Percentiles rank a stretch among this genome's conserved stretches.
Evolutionary conservation across 164 flowering plant genomes (phyloP).

Genomic region (grape (Vitis vinifera)): DNA sequence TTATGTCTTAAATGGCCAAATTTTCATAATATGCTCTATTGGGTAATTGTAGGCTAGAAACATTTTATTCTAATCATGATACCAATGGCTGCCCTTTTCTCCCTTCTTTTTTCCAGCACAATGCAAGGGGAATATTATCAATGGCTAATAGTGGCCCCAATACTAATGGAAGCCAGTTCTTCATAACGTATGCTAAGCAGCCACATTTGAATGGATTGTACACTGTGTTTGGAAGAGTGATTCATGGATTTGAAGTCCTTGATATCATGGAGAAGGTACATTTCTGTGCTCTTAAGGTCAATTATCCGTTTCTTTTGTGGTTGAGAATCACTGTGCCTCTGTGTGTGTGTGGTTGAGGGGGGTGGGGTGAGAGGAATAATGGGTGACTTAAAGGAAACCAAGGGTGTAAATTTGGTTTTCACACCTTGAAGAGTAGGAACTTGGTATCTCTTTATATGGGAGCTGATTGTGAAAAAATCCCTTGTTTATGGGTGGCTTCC

Average conservation of each 20-base stretch:
- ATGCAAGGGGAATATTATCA: constrained; percentile 85
- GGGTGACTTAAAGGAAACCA: background rate
- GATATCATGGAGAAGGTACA: constrained; percentile 94
- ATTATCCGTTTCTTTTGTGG: background rate
- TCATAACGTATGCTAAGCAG: constrained; percentile 80
- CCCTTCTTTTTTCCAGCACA: constrained; percentile 38
- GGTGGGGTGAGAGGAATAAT: background rate
- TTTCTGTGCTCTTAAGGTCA: background rate
- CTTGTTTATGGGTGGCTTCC: too few species aligned
- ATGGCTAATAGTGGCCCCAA: constrained; percentile 99
- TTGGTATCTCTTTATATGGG: too few species aligned
- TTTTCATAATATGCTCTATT: too few species aligned
- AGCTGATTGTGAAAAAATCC: too few species aligned
- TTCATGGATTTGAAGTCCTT: constrained; percentile 97
- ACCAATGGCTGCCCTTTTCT: background rate
- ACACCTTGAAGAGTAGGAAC: too few species aligned
- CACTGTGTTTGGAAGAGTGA: constrained; percentile 93
- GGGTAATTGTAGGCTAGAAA: background rate
- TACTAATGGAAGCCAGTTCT: constrained; percentile 97
- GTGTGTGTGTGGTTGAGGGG: too few species aligned
- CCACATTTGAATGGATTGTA: constrained; percentile 95
- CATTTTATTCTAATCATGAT: background rate
- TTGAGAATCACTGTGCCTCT: background rate
- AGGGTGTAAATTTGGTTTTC: too few species aligned
- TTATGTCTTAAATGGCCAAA: too few species aligned